These are phyloP conservation scores for Penicillium canariense DNA, from an alignment of 495 filamentous ascomycete species.

Conservation along the genomic window DNA sequence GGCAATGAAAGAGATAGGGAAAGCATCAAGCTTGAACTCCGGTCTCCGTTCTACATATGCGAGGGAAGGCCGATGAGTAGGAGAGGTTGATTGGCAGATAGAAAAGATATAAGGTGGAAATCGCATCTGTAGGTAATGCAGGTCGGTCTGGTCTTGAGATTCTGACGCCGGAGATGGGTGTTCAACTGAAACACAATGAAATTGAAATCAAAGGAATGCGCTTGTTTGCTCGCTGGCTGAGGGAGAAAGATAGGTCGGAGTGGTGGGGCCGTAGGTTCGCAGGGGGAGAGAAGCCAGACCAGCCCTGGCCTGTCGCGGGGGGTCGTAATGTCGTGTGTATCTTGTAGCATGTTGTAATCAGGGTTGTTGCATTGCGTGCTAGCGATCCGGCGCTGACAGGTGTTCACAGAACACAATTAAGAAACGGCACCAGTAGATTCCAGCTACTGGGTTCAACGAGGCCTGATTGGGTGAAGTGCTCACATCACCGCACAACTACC, in stretches of 20 bases:
- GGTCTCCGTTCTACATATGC: constrained; percentile 19
- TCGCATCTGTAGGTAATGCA: constrained; percentile 4
- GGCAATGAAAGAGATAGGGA: neutral
- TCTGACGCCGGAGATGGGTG: constrained; percentile 6
- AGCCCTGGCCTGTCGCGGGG: neutral
- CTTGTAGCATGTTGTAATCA: constrained; percentile 2
- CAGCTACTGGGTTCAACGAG: neutral
- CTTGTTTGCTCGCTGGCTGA: neutral
- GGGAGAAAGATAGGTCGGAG: neutral
- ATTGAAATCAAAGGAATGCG: neutral
- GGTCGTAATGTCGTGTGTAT: constrained; percentile 5
- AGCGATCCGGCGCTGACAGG: constrained; percentile 20
- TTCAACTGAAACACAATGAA: neutral
- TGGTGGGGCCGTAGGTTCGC: neutral
- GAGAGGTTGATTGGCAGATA: neutral
- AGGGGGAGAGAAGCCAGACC: neutral
- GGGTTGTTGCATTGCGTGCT: neutral
- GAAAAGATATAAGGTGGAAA: constrained; percentile 1
- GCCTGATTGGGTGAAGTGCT: constrained; percentile 10
- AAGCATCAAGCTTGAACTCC: constrained; percentile 11
- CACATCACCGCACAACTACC: constrained; percentile 57
- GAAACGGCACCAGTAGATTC: neutral
- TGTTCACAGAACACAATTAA: constrained; percentile 6
- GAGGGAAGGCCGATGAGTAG: neutral
- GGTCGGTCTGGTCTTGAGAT: constrained; percentile 9